Conservation (phyloP, 495 filamentous ascomycete genomes). For the Podospora australis region DNA sequence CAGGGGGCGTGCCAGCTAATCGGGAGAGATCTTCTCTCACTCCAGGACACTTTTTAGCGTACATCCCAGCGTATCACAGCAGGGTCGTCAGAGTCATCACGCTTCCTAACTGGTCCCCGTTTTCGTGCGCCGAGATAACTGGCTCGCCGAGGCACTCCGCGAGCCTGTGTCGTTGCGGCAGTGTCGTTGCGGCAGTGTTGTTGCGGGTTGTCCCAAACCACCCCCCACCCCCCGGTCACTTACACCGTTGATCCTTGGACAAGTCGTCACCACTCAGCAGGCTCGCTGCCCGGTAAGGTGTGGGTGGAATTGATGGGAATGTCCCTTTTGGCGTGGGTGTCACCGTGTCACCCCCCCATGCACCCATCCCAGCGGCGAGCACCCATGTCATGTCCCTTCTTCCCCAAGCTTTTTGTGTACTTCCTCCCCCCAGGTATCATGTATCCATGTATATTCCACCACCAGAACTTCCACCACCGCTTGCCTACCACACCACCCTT, state of each 20-base stretch:
- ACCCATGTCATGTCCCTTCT: neutral
- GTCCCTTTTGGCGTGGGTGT: slow-evolving; percentile 4
- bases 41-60: slow-evolving; percentile 12
- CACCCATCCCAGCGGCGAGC: slow-evolving; percentile 4
- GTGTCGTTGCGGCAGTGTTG: slow-evolving; percentile 12
- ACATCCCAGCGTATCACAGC: slow-evolving; percentile 17
- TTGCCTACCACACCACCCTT: slow-evolving; percentile 5
- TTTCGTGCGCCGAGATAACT: slow-evolving; percentile 9
- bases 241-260: slow-evolving; percentile 24
- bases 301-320: slow-evolving; percentile 10
- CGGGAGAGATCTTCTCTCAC: slow-evolving; percentile 13
- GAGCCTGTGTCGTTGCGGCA: slow-evolving; percentile 16
- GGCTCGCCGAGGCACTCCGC: slow-evolving; percentile 17
- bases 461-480: too few relatives aligned
- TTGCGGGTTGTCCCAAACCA: neutral
- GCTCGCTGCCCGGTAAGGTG: neutral
- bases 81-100: slow-evolving; percentile 22
- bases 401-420: neutral
- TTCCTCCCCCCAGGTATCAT: neutral
- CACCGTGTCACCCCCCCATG: slow-evolving; percentile 5
- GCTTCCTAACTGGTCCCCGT: slow-evolving; percentile 6
- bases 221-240: slow-evolving; percentile 14
- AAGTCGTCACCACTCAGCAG: slow-evolving; percentile 19
- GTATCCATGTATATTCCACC: neutral
- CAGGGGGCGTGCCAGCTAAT: slow-evolving; percentile 8